These are phyloP conservation scores for Ganoderma leucocontextum DNA, from an alignment of 1,284 basidiomycete genomes.

Conservation along the genomic window DNA sequence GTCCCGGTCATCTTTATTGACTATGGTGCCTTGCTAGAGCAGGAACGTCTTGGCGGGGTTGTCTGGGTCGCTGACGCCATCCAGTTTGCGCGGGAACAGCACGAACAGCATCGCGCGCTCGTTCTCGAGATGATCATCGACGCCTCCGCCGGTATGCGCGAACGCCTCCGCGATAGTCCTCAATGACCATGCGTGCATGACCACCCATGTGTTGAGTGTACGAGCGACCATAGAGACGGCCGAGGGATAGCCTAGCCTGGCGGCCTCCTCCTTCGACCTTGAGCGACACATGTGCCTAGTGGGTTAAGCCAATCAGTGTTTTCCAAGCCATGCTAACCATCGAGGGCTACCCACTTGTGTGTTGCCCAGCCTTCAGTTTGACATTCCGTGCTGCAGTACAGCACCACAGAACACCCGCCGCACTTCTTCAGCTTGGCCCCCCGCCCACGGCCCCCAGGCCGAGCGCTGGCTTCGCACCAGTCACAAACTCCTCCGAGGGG, in stretches of 20 bases:
- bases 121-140: neutral
- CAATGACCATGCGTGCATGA: neutral
- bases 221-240: neutral
- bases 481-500: neutral
- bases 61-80: neutral
- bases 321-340: neutral
- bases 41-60: neutral
- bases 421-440: constrained; percentile 2
- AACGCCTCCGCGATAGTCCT: neutral
- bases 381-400: constrained; percentile 2
- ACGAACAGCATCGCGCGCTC: neutral
- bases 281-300: neutral
- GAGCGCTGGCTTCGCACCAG: neutral
- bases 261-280: neutral
- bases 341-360: neutral
- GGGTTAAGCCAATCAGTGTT: neutral
- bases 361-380: neutral
- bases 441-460: neutral
- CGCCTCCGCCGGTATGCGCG: neutral
- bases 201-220: neutral
- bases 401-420: neutral
- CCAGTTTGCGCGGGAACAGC: neutral
- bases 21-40: neutral
- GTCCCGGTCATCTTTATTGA: neutral
- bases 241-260: neutral